Percentiles rank a stretch among this genome's conserved stretches.
phyloP scores from a whole-genome alignment of 768 basidiomycete genomes.

The Lactarius pseudohatsudake region DNA sequence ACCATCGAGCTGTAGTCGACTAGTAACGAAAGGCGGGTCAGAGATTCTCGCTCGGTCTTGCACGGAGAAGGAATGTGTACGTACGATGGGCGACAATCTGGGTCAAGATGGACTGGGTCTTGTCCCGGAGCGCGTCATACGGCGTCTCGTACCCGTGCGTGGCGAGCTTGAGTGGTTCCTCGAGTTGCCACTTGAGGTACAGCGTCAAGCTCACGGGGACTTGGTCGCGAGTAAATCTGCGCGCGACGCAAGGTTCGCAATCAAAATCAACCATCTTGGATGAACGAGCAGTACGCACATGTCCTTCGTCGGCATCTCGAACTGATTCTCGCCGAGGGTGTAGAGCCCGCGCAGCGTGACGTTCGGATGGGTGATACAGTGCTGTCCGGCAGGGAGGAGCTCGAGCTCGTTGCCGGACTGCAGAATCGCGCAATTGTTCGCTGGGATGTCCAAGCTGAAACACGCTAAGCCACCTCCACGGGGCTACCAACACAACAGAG shows the following conservation, averaged over 20 bases:
- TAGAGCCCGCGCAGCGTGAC: constrained; percentile 78
- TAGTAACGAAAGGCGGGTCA: constrained; percentile 9
- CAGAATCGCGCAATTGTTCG: no score
- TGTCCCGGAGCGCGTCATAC: constrained; percentile 74
- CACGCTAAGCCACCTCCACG: no score
- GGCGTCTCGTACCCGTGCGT: constrained; percentile 84
- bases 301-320: constrained; percentile 87
- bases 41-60: not conserved
- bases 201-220: constrained; percentile 83
- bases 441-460: no score
- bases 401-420: no score
- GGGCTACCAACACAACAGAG: no score
- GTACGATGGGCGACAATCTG: constrained; percentile 80
- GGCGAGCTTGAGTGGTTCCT: constrained; percentile 61
- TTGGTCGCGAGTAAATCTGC: constrained; percentile 80
- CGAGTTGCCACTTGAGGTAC: constrained; percentile 74
- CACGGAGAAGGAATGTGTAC: constrained; percentile 42
- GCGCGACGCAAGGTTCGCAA: not conserved
- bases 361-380: constrained; percentile 80
- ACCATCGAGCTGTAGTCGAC: constrained; percentile 65
- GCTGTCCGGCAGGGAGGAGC: constrained; percentile 77
- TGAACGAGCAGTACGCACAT: constrained; percentile 49
- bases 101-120: constrained; percentile 83
- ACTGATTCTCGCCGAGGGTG: constrained; percentile 79
- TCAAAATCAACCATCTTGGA: not conserved